Conservation (phyloP, 352 stramenopile species). For the Phytophthora pisi region DNA sequence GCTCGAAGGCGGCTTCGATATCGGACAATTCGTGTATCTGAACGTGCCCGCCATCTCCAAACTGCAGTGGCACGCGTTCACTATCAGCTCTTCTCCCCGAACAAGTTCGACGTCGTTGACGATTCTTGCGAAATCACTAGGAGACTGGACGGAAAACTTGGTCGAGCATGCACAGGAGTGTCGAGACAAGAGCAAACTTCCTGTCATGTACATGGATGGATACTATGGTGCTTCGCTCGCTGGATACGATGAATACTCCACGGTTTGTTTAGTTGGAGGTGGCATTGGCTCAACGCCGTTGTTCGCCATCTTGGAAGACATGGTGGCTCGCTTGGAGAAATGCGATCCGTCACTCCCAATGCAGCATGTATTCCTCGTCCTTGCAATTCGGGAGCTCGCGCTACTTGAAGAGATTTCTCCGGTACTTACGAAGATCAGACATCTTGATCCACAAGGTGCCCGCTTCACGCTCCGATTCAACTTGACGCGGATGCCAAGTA, state of each 20-base stretch:
- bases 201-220: slow-evolving; percentile 59
- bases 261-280: slow-evolving; percentile 50
- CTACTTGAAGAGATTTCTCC: slow-evolving; percentile 50
- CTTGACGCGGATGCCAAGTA: slow-evolving; percentile 37
- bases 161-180: slow-evolving; percentile 43
- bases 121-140: slow-evolving; percentile 54
- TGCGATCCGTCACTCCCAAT: slow-evolving; percentile 11
- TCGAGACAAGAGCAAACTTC: slow-evolving; percentile 21
- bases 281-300: slow-evolving; percentile 61
- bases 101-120: slow-evolving; percentile 43
- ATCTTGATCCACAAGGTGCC: slow-evolving; percentile 29
- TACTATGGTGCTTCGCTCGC: slow-evolving; percentile 58
- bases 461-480: slow-evolving; percentile 37
- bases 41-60: slow-evolving; percentile 61
- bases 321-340: slow-evolving; percentile 30
- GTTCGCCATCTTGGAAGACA: slow-evolving; percentile 63
- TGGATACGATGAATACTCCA: slow-evolving; percentile 49
- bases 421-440: slow-evolving; percentile 34
- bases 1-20: slow-evolving; percentile 35
- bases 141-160: slow-evolving; percentile 57
- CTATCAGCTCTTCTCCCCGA: slow-evolving; percentile 53
- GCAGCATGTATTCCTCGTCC: slow-evolving; percentile 46
- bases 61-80: slow-evolving; percentile 70
- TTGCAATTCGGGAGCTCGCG: slow-evolving; percentile 48
- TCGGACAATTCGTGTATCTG: slow-evolving; percentile 67